Percentiles rank a stretch among this genome's conserved stretches.
Evolutionary conservation across 2,329 filamentous ascomycete species (phyloP).

Genomic region (Phialophora expanda): DNA sequence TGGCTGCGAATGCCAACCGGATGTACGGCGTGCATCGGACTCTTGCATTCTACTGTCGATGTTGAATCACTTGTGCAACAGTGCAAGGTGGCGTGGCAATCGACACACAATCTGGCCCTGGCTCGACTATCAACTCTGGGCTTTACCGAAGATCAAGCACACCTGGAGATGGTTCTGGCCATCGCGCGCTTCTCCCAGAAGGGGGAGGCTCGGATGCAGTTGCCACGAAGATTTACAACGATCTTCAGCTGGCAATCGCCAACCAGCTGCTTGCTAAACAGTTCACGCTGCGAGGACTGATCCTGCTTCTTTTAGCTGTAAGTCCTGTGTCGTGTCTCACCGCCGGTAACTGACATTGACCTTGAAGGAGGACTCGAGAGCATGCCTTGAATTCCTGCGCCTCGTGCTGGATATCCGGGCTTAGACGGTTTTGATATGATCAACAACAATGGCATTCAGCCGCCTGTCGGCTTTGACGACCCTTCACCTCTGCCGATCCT

Average conservation of each 20-base stretch:
- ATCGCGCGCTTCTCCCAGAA: conserved; percentile 23
- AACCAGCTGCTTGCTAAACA: conserved; percentile 18
- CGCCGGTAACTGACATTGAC: neutral
- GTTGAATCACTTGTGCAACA: conserved; percentile 6
- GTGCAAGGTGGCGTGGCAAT: conserved; percentile 5
- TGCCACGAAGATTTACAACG: conserved; percentile 15
- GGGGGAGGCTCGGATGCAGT: conserved; percentile 16
- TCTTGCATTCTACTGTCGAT: conserved; percentile 24
- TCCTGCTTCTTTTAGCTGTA: conserved; percentile 25
- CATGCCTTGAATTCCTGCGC: neutral
- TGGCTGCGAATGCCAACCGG: neutral
- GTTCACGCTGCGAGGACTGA: conserved; percentile 21
- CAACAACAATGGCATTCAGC: neutral
- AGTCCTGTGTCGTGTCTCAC: neutral
- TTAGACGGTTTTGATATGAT: neutral
- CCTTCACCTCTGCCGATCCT: neutral
- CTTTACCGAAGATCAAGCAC: conserved; percentile 11
- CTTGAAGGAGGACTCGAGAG: neutral
- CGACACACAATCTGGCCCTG: neutral
- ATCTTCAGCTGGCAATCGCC: conserved; percentile 14
- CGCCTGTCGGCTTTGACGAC: neutral
- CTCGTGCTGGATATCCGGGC: neutral
- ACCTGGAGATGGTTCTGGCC: conserved; percentile 24
- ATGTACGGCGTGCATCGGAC: conserved; percentile 13
- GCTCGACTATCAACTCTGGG: neutral